Evolutionary conservation across 2,329 filamentous ascomycete species (phyloP).

Genomic region (Elsinoe fawcettii): DNA sequence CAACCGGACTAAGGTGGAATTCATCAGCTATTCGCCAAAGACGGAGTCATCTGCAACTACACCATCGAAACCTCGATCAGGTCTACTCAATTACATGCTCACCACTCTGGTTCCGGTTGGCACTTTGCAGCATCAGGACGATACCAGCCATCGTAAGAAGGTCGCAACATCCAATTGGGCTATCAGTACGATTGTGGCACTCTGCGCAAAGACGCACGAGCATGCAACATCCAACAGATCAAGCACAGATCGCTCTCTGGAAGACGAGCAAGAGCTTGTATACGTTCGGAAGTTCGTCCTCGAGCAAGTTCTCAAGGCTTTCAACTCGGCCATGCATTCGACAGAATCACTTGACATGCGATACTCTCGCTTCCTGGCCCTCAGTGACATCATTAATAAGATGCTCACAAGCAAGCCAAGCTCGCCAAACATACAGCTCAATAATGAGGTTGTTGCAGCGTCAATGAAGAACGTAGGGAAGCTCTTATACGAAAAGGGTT

Average conservation of each 20-base stretch:
- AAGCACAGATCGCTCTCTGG: conserved; percentile 51
- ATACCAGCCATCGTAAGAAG: conserved; percentile 73
- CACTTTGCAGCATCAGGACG: conserved; percentile 63
- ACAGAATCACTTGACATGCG: conserved; percentile 74
- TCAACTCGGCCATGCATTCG: conserved; percentile 76
- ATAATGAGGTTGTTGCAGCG: conserved; percentile 16
- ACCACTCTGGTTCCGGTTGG: conserved; percentile 65
- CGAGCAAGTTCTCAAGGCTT: conserved; percentile 84
- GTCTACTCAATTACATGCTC: conserved; percentile 87
- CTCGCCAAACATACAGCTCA: conserved; percentile 35
- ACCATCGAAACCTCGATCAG: conserved; percentile 87
- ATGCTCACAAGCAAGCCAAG: conserved; percentile 78
- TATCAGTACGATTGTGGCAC: conserved; percentile 73
- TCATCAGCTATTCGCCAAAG: conserved; percentile 97
- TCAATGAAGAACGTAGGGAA: conserved; percentile 81
- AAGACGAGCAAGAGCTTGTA: conserved; percentile 74
- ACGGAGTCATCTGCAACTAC: conserved; percentile 75
- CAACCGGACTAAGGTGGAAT: conserved; percentile 91
- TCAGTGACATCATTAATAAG: conserved; percentile 86
- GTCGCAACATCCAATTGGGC: conserved; percentile 77
- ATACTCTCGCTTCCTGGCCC: conserved; percentile 77
- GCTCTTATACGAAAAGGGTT: conserved; percentile 98
- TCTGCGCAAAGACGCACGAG: conserved; percentile 84
- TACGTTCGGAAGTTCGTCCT: conserved; percentile 94
- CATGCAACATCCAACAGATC: conserved; percentile 46